phyloP scores from a whole-genome alignment of 129 eudicot species.

The Kitagawia praeruptora region DNA sequence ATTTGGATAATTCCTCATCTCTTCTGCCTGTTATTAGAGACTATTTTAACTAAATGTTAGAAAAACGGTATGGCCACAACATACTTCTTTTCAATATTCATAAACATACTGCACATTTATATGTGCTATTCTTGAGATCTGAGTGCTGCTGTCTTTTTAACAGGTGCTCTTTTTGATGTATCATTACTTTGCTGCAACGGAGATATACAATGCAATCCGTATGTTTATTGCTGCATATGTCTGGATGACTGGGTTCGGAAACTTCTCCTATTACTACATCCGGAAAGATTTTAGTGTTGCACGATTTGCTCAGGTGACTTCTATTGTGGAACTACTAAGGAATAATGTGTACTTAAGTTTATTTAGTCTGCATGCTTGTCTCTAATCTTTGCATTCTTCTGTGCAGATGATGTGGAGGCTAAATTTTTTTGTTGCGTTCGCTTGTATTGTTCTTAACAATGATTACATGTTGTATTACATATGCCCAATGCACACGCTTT shows the following conservation, averaged over 20 bases:
- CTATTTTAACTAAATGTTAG: neutral
- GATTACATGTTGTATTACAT: slow-evolving; percentile 88
- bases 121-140: neutral
- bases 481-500: slow-evolving; percentile 96
- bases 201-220: slow-evolving; percentile 92
- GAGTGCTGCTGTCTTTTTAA: slow-evolving; percentile 6
- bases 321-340: neutral
- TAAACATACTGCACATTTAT: neutral
- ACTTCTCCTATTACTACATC: slow-evolving; percentile 87
- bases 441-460: slow-evolving; percentile 80
- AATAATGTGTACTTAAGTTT: slow-evolving; percentile 6
- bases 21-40: neutral
- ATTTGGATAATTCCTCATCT: neutral
- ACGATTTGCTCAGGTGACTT: slow-evolving; percentile 72
- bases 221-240: slow-evolving; percentile 94
- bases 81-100: neutral
- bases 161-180: slow-evolving; percentile 89
- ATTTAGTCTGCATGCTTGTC: slow-evolving; percentile 1
- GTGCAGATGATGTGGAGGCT: slow-evolving; percentile 99
- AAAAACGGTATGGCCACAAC: neutral
- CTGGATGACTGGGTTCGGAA: slow-evolving; percentile 99
- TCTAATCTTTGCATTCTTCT: slow-evolving; percentile 17
- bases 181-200: slow-evolving; percentile 90
- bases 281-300: slow-evolving; percentile 77
- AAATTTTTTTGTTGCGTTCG: slow-evolving; percentile 80